phyloP scores from a whole-genome alignment of 371 early-diverging fungal species.

The Enteropsectra breve region DNA sequence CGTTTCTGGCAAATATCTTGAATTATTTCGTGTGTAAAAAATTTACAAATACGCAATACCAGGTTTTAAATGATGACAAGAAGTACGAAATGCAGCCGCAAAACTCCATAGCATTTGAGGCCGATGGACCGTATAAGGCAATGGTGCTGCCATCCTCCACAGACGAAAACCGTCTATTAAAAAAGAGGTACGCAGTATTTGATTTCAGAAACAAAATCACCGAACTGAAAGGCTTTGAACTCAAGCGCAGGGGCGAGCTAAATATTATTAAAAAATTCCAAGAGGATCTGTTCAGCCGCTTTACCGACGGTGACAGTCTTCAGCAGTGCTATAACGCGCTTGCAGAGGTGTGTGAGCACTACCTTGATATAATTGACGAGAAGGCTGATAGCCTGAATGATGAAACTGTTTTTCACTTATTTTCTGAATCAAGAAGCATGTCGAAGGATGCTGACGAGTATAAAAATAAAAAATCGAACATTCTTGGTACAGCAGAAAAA shows the following conservation, averaged over 20 bases:
- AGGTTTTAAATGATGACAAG: slow-evolving; percentile 54
- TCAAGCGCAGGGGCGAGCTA: slow-evolving; percentile 94
- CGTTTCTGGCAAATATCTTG: slow-evolving; percentile 88
- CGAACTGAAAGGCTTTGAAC: slow-evolving; percentile 97
- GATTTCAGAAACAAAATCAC: slow-evolving; percentile 83
- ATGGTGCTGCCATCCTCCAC: slow-evolving; percentile 94
- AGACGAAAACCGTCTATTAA: slow-evolving; percentile 85
- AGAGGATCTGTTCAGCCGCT: slow-evolving; percentile 77
- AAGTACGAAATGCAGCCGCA: slow-evolving; percentile 70
- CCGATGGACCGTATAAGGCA: slow-evolving; percentile 96
- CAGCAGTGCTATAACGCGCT: slow-evolving; percentile 81
- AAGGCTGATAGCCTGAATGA: slow-evolving; percentile 73
- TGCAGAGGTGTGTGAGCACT: slow-evolving; percentile 76
- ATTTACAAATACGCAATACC: slow-evolving; percentile 95
- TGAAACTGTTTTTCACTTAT: slow-evolving; percentile 80
- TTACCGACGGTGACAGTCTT: slow-evolving; percentile 73
- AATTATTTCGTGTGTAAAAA: slow-evolving; percentile 86
- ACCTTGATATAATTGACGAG: slow-evolving; percentile 80
- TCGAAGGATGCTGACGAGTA: slow-evolving; percentile 81
- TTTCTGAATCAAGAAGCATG: slow-evolving; percentile 94
- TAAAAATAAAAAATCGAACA: slow-evolving; percentile 73
- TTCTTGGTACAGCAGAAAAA: slow-evolving; percentile 83
- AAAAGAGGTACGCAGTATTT: slow-evolving; percentile 95
- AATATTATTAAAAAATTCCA: slow-evolving; percentile 95
- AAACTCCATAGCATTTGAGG: slow-evolving; percentile 94